phyloP scores from a whole-genome alignment of 2,329 filamentous ascomycete species.

The Diplodia scrobiculata region DNA sequence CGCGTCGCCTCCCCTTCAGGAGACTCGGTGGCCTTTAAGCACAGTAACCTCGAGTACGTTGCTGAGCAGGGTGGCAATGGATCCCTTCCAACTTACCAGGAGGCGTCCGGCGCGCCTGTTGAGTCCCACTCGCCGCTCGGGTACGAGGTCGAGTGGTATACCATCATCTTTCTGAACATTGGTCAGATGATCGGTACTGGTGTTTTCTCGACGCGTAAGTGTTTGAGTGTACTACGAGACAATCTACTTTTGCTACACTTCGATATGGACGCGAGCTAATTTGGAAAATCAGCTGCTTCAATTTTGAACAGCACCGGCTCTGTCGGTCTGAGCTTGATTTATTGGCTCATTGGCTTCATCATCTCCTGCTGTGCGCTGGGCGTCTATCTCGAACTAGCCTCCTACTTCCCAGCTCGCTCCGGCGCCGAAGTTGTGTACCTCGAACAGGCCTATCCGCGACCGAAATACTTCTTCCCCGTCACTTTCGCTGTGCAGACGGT shows the following conservation, averaged over 20 bases:
- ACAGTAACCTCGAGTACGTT: slow-evolving; percentile 51
- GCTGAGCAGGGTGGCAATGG: slow-evolving; percentile 54
- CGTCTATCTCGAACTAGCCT: slow-evolving; percentile 65
- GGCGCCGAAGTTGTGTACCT: slow-evolving; percentile 69
- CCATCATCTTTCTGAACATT: slow-evolving; percentile 63
- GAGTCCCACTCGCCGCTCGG: slow-evolving; percentile 62
- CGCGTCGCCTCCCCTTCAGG: slow-evolving; percentile 20
- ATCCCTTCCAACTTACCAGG: slow-evolving; percentile 58
- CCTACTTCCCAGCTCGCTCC: slow-evolving; percentile 67
- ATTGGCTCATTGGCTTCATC: slow-evolving; percentile 65
- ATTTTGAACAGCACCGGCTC: slow-evolving; percentile 64
- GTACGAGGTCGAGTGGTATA: slow-evolving; percentile 59
- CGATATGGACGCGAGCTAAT: background rate
- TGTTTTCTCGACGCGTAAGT: slow-evolving; percentile 65
- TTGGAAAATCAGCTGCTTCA: background rate
- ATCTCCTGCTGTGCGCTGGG: slow-evolving; percentile 59
- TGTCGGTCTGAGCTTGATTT: slow-evolving; percentile 63
- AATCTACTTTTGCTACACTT: background rate
- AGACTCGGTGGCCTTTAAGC: slow-evolving; percentile 31
- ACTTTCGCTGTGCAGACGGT: slow-evolving; percentile 53
- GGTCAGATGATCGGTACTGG: slow-evolving; percentile 66
- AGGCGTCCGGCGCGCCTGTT: slow-evolving; percentile 63
- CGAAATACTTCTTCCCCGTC: slow-evolving; percentile 63
- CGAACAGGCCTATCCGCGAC: slow-evolving; percentile 67
- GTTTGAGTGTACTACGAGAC: too few relatives aligned